Base-by-base conservation (phyloP, 179 eudicot genomes). In the Spinacia oleracea region DNA sequence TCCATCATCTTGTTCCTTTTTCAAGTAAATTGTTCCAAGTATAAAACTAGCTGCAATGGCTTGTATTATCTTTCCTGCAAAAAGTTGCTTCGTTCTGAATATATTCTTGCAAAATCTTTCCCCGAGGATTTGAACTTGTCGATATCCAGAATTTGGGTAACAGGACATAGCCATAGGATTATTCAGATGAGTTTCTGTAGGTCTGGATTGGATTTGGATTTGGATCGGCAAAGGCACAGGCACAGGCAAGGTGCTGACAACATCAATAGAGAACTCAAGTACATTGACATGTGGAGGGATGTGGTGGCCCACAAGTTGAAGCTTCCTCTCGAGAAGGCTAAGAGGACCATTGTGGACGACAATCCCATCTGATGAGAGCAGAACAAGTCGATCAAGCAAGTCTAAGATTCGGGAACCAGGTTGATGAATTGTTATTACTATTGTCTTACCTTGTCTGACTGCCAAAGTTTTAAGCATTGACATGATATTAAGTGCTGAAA, bases 331-430 rank as follows among this genome's bases (percentile, higher is more conserved):
- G 0, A 93, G 93, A 64, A 80, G 83, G 64, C 86, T 79, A 12
- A 92, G 15, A 6, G 95, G 84, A 4, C 98, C 98, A 68, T 87
- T 87, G 68, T 93, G 98, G 77, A 93, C 81, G 51, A 90, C 89
- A 45, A 62, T 56, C 10, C 98, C 98, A 60, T 90, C 87, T 10
- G 87, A 87, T 10, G 87, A 87, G 18, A 93, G 87, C 71, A 93
- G 74, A 53, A 92, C 70, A 3, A 93, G 81, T 64, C 89, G 86
- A 81, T 92, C 87, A 3, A 93, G 62, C 56, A 91, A 87, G 80
- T 93, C 91, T 9, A 93, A 90, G 32, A 93, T 92, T 15, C 98
- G 79, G 64, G 85, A 90, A 16, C 98, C 97, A 0, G 98, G 98
- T 67, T 93, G 98, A 62, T 93, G 98, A 75, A 93, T 92, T 6